A percentile compares a stretch with the other conserved stretches of the same genome.
Conservation (phyloP, 345 rosid species). For the Microcos paniculata region DNA sequence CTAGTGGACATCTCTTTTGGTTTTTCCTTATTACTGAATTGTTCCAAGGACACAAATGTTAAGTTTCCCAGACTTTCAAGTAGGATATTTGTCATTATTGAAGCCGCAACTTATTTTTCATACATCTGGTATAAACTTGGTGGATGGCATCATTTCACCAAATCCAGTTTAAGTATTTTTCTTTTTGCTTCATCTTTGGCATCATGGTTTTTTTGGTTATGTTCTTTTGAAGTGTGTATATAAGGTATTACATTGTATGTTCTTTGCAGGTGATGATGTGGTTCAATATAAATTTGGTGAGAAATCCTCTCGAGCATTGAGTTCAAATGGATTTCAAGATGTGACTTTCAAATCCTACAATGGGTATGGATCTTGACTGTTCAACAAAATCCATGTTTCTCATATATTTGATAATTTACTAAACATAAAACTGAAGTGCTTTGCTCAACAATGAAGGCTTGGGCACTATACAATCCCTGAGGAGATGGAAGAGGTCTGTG, state of each 20-base stretch:
- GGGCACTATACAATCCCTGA: constrained; percentile 91
- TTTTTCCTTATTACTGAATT: neutral
- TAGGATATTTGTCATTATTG: neutral
- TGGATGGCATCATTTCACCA: neutral
- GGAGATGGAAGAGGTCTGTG: constrained; percentile 82
- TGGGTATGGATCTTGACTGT: constrained; percentile 42
- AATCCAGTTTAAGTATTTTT: neutral
- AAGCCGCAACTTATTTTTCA: neutral
- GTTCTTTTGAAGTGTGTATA: neutral
- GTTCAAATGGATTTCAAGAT: constrained; percentile 61
- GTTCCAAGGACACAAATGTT: neutral
- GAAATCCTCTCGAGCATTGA: constrained; percentile 65
- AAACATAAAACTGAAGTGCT: neutral
- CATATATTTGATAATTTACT: neutral
- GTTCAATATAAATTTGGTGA: constrained; percentile 86
- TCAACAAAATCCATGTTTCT: neutral
- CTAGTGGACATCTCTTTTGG: neutral
- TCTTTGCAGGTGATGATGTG: constrained; percentile 77
- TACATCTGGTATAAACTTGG: neutral
- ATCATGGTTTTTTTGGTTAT: neutral
- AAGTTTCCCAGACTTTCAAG: neutral
- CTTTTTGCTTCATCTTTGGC: neutral
- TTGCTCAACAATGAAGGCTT: constrained; percentile 42
- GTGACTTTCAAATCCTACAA: constrained; percentile 69
- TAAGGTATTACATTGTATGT: constrained; percentile 14